A percentile compares a stretch with the other conserved stretches of the same genome.
These are phyloP conservation scores for Verbascum thapsus DNA, from an alignment of 257 asterid species.

Conservation along the genomic window DNA sequence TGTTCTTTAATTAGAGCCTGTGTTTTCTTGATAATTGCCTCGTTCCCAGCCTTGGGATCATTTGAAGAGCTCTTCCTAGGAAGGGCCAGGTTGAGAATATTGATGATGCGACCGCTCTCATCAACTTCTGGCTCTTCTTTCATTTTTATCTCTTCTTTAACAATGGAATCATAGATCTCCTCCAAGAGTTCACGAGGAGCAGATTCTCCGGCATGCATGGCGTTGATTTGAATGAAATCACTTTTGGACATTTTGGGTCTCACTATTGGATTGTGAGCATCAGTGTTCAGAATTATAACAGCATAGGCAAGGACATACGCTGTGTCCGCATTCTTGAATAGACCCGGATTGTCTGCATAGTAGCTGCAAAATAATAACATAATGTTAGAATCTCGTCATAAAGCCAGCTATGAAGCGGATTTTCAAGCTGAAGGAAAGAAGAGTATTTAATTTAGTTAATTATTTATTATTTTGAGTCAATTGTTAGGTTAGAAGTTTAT, in stretches of 20 bases:
- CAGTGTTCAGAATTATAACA: conserved; percentile 82
- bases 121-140: conserved; percentile 71
- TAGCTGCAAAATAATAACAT: conserved; percentile 60
- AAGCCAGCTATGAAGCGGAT: too few species aligned
- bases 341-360: conserved; percentile 82
- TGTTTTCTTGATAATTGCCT: conserved; percentile 70
- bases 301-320: conserved; percentile 97
- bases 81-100: conserved; percentile 80
- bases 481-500: too few species aligned
- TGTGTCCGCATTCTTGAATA: conserved; percentile 90
- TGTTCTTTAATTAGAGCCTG: conserved; percentile 73
- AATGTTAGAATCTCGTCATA: conserved; percentile 21
- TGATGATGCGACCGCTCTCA: conserved; percentile 62
- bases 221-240: conserved; percentile 75
- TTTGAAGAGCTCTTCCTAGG: conserved; percentile 65
- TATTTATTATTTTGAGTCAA: too few species aligned
- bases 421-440: too few species aligned
- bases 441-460: too few species aligned
- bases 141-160: conserved; percentile 83
- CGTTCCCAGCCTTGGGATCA: conserved; percentile 71
- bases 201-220: conserved; percentile 66
- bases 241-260: conserved; percentile 89
- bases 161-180: conserved; percentile 88
- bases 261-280: conserved; percentile 83
- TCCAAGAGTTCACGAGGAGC: conserved; percentile 83